Evolutionary conservation across 2,329 filamentous ascomycete species (phyloP).

Genomic region (Plenodomus tracheiphilus): DNA sequence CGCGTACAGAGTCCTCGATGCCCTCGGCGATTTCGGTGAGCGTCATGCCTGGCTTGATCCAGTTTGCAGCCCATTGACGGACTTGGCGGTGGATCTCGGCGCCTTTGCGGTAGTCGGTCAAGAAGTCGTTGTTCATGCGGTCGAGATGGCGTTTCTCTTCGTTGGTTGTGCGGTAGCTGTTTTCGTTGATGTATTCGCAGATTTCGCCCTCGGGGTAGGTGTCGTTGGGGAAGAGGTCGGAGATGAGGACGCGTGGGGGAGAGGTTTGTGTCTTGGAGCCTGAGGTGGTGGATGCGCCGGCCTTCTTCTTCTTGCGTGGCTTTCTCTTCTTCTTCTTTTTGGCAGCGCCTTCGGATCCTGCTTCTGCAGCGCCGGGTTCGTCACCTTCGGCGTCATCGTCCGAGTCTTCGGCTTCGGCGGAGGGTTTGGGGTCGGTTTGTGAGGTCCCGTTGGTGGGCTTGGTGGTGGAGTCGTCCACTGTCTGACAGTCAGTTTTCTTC

Average conservation of each 20-base stretch:
- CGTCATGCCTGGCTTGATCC: constrained; percentile 78
- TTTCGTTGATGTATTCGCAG: constrained; percentile 76
- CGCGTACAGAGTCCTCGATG: constrained; percentile 82
- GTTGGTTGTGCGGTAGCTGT: constrained; percentile 75
- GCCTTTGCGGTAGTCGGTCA: constrained; percentile 79
- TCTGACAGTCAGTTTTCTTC: neutral
- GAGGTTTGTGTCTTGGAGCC: constrained; percentile 71
- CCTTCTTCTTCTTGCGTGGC: constrained; percentile 71
- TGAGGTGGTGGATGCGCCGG: constrained; percentile 44
- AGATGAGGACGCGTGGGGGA: constrained; percentile 73
- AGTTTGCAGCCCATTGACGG: constrained; percentile 78
- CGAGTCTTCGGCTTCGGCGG: constrained; percentile 54
- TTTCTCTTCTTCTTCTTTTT: constrained; percentile 88
- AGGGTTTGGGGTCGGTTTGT: constrained; percentile 44
- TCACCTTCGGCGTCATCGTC: constrained; percentile 61
- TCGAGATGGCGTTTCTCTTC: constrained; percentile 85
- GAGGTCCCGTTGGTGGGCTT: constrained; percentile 27
- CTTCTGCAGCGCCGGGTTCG: constrained; percentile 51
- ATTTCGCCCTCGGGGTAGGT: constrained; percentile 78
- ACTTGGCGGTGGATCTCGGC: constrained; percentile 91
- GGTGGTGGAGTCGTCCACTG: constrained; percentile 44
- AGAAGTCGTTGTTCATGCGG: constrained; percentile 77
- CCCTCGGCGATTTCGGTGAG: constrained; percentile 82
- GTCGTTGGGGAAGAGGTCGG: constrained; percentile 72
- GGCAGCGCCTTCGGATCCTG: constrained; percentile 43